A percentile compares a stretch with the other conserved stretches of the same genome.
These are phyloP conservation scores for Wakefieldia striispora DNA, from an alignment of 768 basidiomycete genomes.

Conservation along the genomic window DNA sequence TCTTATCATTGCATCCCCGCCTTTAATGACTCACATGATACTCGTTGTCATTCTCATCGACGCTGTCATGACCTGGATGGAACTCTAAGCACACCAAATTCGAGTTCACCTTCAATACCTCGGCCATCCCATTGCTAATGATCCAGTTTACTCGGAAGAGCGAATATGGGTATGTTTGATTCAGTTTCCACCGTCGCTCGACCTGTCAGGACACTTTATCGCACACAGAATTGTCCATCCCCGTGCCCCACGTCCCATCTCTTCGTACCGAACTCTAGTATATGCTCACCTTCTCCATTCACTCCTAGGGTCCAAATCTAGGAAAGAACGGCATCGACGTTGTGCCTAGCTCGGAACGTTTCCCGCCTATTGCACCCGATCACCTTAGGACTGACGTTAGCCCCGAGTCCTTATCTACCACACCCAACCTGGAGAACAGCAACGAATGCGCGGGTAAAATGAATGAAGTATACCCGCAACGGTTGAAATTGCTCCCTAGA, in stretches of 20 bases:
- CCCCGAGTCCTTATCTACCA: slow-evolving; percentile 42
- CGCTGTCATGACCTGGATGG: slow-evolving; percentile 1
- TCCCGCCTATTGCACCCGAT: slow-evolving; percentile 56
- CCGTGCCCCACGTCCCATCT: not conserved
- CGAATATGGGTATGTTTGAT: slow-evolving; percentile 65
- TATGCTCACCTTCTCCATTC: slow-evolving; percentile 1
- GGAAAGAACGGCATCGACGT: slow-evolving; percentile 83
- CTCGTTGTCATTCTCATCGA: slow-evolving; percentile 1
- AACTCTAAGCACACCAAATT: slow-evolving; percentile 82
- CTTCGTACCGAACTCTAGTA: not conserved
- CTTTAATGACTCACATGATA: not conserved
- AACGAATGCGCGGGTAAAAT: not conserved
- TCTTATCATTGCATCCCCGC: not conserved
- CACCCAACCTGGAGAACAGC: not conserved
- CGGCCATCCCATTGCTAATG: slow-evolving; percentile 92
- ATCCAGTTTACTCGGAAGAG: slow-evolving; percentile 84
- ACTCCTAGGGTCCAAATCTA: slow-evolving; percentile 58
- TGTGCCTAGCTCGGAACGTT: slow-evolving; percentile 62
- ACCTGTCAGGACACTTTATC: not conserved
- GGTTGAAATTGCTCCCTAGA: slow-evolving; percentile 63
- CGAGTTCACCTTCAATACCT: slow-evolving; percentile 95
- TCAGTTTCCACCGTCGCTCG: not conserved
- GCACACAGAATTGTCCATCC: not conserved
- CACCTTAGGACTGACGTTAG: slow-evolving; percentile 37
- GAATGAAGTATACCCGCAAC: not conserved